Evolutionary conservation across 495 filamentous ascomycete species (phyloP).

Genomic region (Durotheca rogersii): DNA sequence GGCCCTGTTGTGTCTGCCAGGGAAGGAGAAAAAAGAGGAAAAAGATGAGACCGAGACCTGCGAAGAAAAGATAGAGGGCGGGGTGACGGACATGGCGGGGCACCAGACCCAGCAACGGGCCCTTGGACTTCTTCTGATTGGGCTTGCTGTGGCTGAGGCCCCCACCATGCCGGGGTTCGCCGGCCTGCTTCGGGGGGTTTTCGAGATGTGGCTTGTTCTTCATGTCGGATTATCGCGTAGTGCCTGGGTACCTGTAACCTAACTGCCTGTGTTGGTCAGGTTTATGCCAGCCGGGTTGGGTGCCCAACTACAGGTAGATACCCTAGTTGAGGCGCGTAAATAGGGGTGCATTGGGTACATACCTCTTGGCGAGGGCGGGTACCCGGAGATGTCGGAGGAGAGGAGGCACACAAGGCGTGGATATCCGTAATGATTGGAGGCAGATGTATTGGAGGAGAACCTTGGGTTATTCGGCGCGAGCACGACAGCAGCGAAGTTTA

Average conservation of each 20-base stretch:
- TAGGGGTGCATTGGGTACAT: too few relatives aligned
- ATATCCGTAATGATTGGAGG: too few relatives aligned
- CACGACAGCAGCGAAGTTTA: not conserved
- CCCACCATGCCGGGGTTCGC: too few relatives aligned
- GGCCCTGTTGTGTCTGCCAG: slow-evolving; percentile 29
- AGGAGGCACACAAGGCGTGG: too few relatives aligned
- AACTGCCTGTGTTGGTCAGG: too few relatives aligned
- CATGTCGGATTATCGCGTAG: too few relatives aligned
- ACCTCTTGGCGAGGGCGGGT: too few relatives aligned
- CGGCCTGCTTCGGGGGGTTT: slow-evolving; percentile 9
- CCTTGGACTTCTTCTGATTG: slow-evolving; percentile 27
- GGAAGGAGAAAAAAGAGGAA: slow-evolving; percentile 34
- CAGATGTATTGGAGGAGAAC: too few relatives aligned
- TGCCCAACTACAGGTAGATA: too few relatives aligned
- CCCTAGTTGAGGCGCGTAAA: too few relatives aligned
- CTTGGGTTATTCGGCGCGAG: not conserved
- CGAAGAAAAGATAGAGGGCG: slow-evolving; percentile 38
- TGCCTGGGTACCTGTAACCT: not conserved
- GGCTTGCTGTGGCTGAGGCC: slow-evolving; percentile 13
- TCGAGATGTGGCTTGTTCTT: slow-evolving; percentile 28
- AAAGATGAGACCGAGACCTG: slow-evolving; percentile 30
- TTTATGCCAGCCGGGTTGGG: too few relatives aligned
- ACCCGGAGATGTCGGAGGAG: too few relatives aligned
- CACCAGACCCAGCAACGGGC: slow-evolving; percentile 10
- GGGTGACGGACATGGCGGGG: slow-evolving; percentile 35